A percentile compares a stretch with the other conserved stretches of the same genome.
These are phyloP conservation scores for Diaporthe australafricana DNA, from an alignment of 2,329 filamentous ascomycete species.

Conservation along the genomic window DNA sequence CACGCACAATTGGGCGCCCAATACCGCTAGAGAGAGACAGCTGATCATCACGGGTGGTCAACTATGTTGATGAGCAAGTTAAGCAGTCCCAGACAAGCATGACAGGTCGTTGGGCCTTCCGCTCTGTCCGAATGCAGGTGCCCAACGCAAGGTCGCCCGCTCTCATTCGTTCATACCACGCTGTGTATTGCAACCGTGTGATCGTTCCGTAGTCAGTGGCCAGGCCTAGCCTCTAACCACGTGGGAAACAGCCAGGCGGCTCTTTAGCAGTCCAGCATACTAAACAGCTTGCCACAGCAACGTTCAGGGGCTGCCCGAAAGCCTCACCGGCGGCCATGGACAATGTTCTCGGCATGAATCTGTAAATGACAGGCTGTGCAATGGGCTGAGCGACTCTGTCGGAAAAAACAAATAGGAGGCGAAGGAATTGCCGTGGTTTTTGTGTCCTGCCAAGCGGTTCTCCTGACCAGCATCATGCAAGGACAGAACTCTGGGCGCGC, in stretches of 20 bases:
- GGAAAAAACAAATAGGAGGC: background rate
- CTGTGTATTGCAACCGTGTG: background rate
- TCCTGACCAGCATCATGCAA: constrained; percentile 4
- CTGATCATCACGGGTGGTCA: background rate
- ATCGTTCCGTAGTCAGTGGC: background rate
- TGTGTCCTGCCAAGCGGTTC: background rate
- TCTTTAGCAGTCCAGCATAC: background rate
- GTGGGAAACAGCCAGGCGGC: background rate
- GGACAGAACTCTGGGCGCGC: background rate
- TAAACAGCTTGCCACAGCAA: background rate
- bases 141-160: background rate
- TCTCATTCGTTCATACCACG: background rate
- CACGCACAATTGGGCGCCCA: too few species aligned
- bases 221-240: background rate
- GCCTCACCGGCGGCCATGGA: background rate
- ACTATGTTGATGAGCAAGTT: background rate
- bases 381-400: background rate
- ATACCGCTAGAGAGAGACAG: too few species aligned
- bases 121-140: background rate
- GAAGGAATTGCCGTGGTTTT: background rate
- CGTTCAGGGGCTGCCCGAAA: background rate
- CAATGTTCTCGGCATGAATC: background rate
- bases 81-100: background rate
- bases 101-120: background rate
- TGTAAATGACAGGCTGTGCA: background rate